A percentile compares a stretch with the other conserved stretches of the same genome.
Evolutionary conservation across 2,329 filamentous ascomycete genomes (phyloP).

Genomic region (Colletotrichum cuscutae): DNA sequence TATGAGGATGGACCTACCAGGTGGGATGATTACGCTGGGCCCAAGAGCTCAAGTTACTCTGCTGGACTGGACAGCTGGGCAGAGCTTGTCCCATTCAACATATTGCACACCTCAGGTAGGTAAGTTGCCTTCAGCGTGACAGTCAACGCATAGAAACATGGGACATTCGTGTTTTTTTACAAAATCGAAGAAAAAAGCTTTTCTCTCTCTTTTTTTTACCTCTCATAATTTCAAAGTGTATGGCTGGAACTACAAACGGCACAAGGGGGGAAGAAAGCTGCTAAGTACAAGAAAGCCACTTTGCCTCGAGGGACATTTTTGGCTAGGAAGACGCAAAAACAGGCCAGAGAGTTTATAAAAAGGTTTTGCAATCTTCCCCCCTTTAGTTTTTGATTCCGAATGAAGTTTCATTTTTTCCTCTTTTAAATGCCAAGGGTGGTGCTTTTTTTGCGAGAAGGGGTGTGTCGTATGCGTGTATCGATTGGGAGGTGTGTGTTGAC

Average conservation of each 20-base stretch:
- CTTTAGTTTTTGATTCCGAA: not conserved
- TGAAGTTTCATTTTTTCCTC: not conserved
- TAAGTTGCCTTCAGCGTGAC: no score
- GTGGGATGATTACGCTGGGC: not conserved
- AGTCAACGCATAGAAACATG: no score
- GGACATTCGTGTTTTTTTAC: not conserved
- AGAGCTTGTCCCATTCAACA: not conserved
- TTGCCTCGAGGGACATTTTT: slow-evolving; percentile 1
- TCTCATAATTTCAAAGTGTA: slow-evolving; percentile 13
- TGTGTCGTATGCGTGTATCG: slow-evolving; percentile 12
- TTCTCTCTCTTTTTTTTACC: slow-evolving; percentile 13
- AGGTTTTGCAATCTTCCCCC: slow-evolving; percentile 11
- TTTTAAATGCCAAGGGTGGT: no score
- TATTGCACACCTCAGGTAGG: no score
- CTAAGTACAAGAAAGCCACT: slow-evolving; percentile 34
- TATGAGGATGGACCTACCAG: not conserved
- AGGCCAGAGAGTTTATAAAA: slow-evolving; percentile 21
- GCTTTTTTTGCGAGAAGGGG: no score
- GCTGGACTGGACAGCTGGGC: not conserved
- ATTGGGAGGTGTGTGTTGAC: not conserved
- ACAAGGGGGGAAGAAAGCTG: slow-evolving; percentile 2
- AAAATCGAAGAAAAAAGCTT: slow-evolving; percentile 14
- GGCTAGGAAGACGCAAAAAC: slow-evolving; percentile 30
- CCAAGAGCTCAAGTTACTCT: not conserved
- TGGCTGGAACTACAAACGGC: slow-evolving; percentile 10